Percentiles rank a stretch among this genome's conserved stretches.
Conservation (phyloP, 257 asterid species). For the Fraxinus excelsior region DNA sequence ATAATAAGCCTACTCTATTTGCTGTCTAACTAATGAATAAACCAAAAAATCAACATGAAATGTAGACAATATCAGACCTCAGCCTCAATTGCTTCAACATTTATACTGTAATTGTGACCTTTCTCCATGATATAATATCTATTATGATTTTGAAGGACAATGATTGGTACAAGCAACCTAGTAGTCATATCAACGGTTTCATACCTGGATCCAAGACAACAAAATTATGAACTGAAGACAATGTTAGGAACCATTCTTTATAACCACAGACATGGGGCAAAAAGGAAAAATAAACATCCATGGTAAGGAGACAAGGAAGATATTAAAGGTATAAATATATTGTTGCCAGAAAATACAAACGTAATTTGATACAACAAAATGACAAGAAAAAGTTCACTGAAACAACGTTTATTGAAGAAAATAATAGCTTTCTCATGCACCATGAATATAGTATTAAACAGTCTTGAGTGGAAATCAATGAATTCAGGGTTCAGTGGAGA, state of each 20-base stretch:
- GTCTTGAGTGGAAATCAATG: not conserved
- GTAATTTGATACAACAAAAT: not conserved
- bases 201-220: conserved; percentile 58
- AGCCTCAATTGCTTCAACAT: conserved; percentile 80
- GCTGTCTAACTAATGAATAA: not conserved
- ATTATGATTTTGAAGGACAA: conserved; percentile 93
- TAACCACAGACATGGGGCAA: conserved; percentile 17
- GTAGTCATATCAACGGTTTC: conserved; percentile 93
- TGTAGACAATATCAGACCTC: conserved; percentile 57
- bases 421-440: not conserved
- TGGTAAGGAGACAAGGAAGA: not conserved
- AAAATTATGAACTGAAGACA: conserved; percentile 23
- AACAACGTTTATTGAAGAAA: not conserved
- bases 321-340: conserved; percentile 13
- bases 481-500: not conserved
- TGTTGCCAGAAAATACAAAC: conserved; percentile 2
- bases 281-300: not conserved
- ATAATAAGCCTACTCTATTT: not conserved
- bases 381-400: not conserved
- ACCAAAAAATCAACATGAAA: conserved; percentile 17
- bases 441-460: not conserved
- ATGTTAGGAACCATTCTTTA: conserved; percentile 18
- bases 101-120: conserved; percentile 86
- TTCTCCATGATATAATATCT: conserved; percentile 84
- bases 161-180: conserved; percentile 86